Evolutionary conservation across 2,329 filamentous ascomycete species (phyloP), one percentile per base, ranked within the genome.

Genomic region (Hymenoscyphus albidus): DNA sequence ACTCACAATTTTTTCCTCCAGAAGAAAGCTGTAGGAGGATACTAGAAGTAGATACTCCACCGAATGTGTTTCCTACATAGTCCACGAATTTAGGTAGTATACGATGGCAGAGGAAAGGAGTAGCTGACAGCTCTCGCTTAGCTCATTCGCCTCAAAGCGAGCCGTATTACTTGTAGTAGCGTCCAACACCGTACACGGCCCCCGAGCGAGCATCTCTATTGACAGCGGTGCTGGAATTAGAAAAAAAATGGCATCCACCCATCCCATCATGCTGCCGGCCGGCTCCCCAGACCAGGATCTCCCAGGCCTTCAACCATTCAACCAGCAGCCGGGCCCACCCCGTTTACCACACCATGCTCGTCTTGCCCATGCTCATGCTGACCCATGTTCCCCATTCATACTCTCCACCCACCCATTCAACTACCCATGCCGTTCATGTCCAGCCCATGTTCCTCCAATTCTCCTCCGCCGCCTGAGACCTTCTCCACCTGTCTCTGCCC

Each of bases 171-270:
- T 22, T 22, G 22, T 22, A 51, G 44, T 68, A 68, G 68, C 68
- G 68, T 66, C 68, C 63, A 70, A 68, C 68, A 69, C 67, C 44
- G 22, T 10, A 51, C 44, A 51, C 44, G 44, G 44, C n/a, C 44
- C 44, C 44, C 44, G 44, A 51, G n/a, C 44, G 6, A 51, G 7
- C 35, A n/a, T 51, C 44, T 18, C 48, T 54, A 27, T 54, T 54
- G 18, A 54, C 48, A 22, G 48, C 48, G 48, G 48, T 54, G 55
- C 56, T 58, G 54, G 39, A 63, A 48, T 61, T 51, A 61, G 58
- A 48, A 59, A 48, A 48, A 59, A 48, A 16, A 40, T 39, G 39
- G 42, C 58, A 40, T 48, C 40, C 58, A 31, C 27, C 58, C 38
- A 39, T 39, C 58, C 56, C 18, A 40, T 59, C 58, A 40, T 59